These are phyloP conservation scores for Tetragonia tetragonoides DNA, from an alignment of 148 eudicot species.

Conservation along the genomic window DNA sequence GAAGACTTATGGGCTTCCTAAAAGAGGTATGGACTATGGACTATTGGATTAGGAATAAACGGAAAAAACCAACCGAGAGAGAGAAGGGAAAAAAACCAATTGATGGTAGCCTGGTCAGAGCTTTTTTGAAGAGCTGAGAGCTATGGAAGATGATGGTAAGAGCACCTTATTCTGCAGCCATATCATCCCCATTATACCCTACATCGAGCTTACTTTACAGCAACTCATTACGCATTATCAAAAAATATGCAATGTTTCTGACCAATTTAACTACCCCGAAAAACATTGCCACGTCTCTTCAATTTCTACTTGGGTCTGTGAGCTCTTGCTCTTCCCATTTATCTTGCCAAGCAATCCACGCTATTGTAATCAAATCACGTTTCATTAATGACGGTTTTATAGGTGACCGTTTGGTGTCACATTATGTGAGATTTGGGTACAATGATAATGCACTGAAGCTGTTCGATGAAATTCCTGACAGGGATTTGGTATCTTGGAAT, in stretches of 20 bases:
- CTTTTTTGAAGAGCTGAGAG: background rate
- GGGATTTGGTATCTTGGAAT: slow-evolving; percentile 47
- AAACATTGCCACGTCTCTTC: background rate
- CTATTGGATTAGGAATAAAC: no score
- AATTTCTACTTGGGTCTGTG: slow-evolving; percentile 17
- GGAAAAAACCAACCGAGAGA: no score
- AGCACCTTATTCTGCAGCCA: background rate
- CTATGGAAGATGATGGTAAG: slow-evolving; percentile 20
- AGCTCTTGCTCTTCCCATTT: slow-evolving; percentile 18
- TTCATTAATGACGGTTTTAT: slow-evolving; percentile 33
- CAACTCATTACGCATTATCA: background rate
- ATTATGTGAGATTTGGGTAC: slow-evolving; percentile 25
- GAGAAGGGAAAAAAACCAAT: no score
- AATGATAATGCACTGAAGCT: slow-evolving; percentile 28
- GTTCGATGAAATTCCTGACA: slow-evolving; percentile 47
- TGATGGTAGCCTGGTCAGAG: background rate
- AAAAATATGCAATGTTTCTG: background rate
- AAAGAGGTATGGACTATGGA: no score
- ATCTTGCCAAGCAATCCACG: slow-evolving; percentile 31
- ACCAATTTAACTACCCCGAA: slow-evolving; percentile 13
- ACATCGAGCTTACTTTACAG: background rate
- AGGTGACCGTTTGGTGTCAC: slow-evolving; percentile 40
- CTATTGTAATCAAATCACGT: slow-evolving; percentile 27
- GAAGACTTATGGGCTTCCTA: no score
- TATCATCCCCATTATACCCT: background rate